Evolutionary conservation across 2,329 filamentous ascomycete species (phyloP).

Genomic region (Aspergillus novofumigatus): DNA sequence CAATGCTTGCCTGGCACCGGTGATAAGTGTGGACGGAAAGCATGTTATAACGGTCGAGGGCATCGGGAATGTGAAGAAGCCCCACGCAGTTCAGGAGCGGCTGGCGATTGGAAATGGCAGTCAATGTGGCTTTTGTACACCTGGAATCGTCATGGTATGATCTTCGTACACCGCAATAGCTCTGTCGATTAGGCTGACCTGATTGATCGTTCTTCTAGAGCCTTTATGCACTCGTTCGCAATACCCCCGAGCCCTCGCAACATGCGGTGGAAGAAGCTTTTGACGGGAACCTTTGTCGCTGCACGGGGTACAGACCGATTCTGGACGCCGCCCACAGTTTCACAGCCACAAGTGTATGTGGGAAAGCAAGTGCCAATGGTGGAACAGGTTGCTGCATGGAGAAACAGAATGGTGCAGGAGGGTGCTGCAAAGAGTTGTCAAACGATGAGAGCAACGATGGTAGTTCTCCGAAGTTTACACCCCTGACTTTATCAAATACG

Average conservation of each 20-base stretch:
- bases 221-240: slow-evolving; percentile 85
- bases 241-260: slow-evolving; percentile 71
- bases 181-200: not conserved
- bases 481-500: slow-evolving; percentile 93
- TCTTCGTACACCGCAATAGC: not conserved
- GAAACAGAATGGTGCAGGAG: slow-evolving; percentile 50
- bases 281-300: slow-evolving; percentile 92
- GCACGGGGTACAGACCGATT: slow-evolving; percentile 92
- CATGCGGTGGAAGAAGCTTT: slow-evolving; percentile 93
- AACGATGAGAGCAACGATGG: slow-evolving; percentile 37
- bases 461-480: slow-evolving; percentile 61
- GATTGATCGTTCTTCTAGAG: slow-evolving; percentile 51
- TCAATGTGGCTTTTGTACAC: slow-evolving; percentile 94
- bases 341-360: slow-evolving; percentile 50
- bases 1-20: slow-evolving; percentile 89
- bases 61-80: slow-evolving; percentile 80
- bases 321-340: slow-evolving; percentile 92
- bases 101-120: slow-evolving; percentile 89
- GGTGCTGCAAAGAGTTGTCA: slow-evolving; percentile 66
- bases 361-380: slow-evolving; percentile 54
- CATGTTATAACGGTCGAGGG: slow-evolving; percentile 98
- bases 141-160: slow-evolving; percentile 83
- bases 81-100: slow-evolving; percentile 86
- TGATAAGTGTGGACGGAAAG: slow-evolving; percentile 92
- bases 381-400: slow-evolving; percentile 71